Base-by-base conservation (phyloP, 495 filamentous ascomycete genomes). In the Aspergillus funiculosus region DNA sequence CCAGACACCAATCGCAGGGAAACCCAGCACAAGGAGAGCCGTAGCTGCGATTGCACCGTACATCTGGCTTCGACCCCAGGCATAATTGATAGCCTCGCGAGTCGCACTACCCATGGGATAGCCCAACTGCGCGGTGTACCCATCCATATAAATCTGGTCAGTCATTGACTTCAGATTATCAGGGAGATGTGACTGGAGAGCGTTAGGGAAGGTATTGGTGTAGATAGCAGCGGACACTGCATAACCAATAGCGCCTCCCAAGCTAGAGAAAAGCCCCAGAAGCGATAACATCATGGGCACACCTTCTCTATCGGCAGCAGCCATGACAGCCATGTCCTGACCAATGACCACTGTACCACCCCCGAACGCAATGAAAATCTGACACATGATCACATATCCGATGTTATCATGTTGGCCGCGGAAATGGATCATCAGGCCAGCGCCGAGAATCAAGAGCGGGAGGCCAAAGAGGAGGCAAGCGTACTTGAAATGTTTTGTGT, bases 311-410 rank as follows among this genome's bases (percentile, higher is more conserved):
- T 65, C 64, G 5, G 78, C 73, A 3, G 76, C 78, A 0, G 85
- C 81, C 83, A 89, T 85, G 61, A 80, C 78, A 3, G 83, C 83
- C 60, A 89, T 83, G 47, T 89, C 78, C 52, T 84, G 74, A 38
- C 69, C 73, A 56, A 89, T 83, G 42, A 88, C 65, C 5, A 83
- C 55, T 2, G 75, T 80, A 24, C 80, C 80, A 13, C 82, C 83
- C 10, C 73, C 69, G 41, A 90, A 77, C 20, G 85, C 80, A 52
- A 89, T 86, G 64, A 88, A 82, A 59, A 89, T 85, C 61, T 89
- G 83, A 52, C 77, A 82, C 80, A 87, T 85, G 62, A 87, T 67
- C 14, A 89, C 64, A 59, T 81, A 86, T 18, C 81, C 83, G 35
- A 87, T 69, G 36, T 70, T 54, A 13, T 64, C 61, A 3, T 73